These are phyloP conservation scores for Colletotrichum sp. DNA, from an alignment of 2,329 filamentous ascomycete genomes.

Conservation along the genomic window DNA sequence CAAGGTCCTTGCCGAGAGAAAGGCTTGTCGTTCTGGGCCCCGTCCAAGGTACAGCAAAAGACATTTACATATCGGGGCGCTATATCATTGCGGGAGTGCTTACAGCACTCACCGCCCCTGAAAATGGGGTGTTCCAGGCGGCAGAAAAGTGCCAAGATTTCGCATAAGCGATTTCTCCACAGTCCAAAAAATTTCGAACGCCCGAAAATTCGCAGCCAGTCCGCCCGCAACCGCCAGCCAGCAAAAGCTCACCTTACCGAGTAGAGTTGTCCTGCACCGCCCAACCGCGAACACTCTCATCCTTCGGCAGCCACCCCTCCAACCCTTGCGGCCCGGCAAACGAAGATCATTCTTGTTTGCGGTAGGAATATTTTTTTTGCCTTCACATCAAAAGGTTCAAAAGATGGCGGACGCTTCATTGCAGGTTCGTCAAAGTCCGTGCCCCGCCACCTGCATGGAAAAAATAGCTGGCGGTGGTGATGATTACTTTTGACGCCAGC, in stretches of 20 bases:
- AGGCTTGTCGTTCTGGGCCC: neutral
- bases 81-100: conserved; percentile 4
- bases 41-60: neutral
- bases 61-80: conserved; percentile 6
- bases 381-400: neutral
- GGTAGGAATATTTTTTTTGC: neutral
- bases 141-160: conserved; percentile 24
- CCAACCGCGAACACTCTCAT: neutral
- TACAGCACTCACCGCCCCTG: neutral
- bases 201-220: conserved; percentile 22
- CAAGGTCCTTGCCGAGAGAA: neutral
- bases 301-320: neutral
- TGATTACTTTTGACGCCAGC: neutral
- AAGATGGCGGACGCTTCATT: conserved; percentile 51
- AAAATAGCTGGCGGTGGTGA: neutral
- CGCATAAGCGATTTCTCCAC: conserved; percentile 25
- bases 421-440: conserved; percentile 45
- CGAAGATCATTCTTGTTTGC: neutral
- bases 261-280: conserved; percentile 5
- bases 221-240: conserved; percentile 10
- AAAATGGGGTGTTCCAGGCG: neutral
- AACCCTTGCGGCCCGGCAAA: neutral
- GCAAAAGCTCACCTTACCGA: conserved; percentile 7
- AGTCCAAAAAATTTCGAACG: conserved; percentile 24
- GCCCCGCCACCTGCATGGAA: conserved; percentile 17